Percentiles rank a stretch among this genome's conserved stretches.
These are phyloP conservation scores for Escallonia herrerae DNA, from an alignment of 129 eudicot genomes.

Conservation along the genomic window DNA sequence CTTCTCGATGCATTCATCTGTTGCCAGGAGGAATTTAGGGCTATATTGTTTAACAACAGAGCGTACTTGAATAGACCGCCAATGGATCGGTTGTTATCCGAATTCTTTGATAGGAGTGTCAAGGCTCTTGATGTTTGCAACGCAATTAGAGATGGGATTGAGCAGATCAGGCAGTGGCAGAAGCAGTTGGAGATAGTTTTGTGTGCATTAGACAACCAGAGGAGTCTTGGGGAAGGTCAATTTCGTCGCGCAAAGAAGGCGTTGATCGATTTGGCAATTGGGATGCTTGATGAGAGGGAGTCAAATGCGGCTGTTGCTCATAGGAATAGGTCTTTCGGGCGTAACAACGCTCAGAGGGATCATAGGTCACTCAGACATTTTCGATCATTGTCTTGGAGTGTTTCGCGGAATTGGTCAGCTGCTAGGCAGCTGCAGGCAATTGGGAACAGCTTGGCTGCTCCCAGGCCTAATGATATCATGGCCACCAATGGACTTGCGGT, in stretches of 20 bases:
- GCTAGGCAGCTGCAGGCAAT: slow-evolving; percentile 55
- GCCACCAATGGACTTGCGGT: slow-evolving; percentile 48
- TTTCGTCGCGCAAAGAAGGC: slow-evolving; percentile 72
- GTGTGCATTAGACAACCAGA: slow-evolving; percentile 56
- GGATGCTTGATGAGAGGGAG: slow-evolving; percentile 66
- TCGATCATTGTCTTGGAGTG: slow-evolving; percentile 66
- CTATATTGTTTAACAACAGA: slow-evolving; percentile 29
- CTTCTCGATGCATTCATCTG: slow-evolving; percentile 60
- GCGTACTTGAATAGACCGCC: slow-evolving; percentile 26
- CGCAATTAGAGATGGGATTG: slow-evolving; percentile 59
- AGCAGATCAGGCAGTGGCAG: slow-evolving; percentile 53
- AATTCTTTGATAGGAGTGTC: slow-evolving; percentile 66
- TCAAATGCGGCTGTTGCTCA: slow-evolving; percentile 24
- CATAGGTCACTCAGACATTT: slow-evolving; percentile 30
- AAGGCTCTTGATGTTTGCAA: slow-evolving; percentile 78
- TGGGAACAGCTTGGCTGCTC: slow-evolving; percentile 35
- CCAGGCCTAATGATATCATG: slow-evolving; percentile 38
- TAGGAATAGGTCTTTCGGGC: slow-evolving; percentile 57
- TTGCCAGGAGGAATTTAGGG: slow-evolving; percentile 46
- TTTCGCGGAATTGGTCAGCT: slow-evolving; percentile 64
- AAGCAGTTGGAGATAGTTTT: slow-evolving; percentile 75
- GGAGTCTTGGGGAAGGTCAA: slow-evolving; percentile 65
- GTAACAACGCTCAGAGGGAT: slow-evolving; percentile 15
- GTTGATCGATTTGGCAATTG: slow-evolving; percentile 53
- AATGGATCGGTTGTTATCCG: slow-evolving; percentile 36